Percentiles rank a stretch among this genome's conserved stretches.
Evolutionary conservation across 140 eudicot genomes (phyloP).

Genomic region (Erigeron philadelphicus): DNA sequence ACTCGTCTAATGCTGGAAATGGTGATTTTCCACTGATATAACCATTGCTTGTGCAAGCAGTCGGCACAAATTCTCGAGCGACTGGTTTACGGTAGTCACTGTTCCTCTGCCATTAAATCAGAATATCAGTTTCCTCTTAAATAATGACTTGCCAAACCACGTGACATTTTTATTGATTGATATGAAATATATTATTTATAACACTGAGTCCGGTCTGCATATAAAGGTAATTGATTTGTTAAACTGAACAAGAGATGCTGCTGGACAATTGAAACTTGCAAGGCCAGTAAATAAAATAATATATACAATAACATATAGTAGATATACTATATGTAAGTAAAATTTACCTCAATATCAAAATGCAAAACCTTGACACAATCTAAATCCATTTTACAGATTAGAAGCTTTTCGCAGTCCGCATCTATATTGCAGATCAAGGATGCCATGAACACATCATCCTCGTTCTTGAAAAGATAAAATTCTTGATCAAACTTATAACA

Average conservation of each 20-base stretch:
- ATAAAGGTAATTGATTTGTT: too few species aligned
- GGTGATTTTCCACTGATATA: slow-evolving; percentile 77
- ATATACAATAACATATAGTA: background rate
- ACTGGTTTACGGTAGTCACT: slow-evolving; percentile 29
- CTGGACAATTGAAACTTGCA: background rate
- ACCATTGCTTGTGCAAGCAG: slow-evolving; percentile 42
- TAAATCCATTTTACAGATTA: slow-evolving; percentile 84
- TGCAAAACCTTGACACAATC: slow-evolving; percentile 85
- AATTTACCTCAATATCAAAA: slow-evolving; percentile 79
- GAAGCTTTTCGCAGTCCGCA: slow-evolving; percentile 72
- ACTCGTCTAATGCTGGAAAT: slow-evolving; percentile 70
- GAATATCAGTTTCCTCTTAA: background rate
- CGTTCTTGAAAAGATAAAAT: slow-evolving; percentile 43
- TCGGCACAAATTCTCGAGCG: slow-evolving; percentile 37
- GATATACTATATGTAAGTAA: background rate
- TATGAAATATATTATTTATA: background rate
- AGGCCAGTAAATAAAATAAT: background rate
- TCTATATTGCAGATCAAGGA: slow-evolving; percentile 90
- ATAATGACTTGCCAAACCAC: background rate
- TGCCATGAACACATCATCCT: slow-evolving; percentile 79
- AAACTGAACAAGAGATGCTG: too few species aligned
- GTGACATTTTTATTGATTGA: background rate
- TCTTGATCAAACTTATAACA: slow-evolving; percentile 1
- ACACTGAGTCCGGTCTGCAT: too few species aligned
- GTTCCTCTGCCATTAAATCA: slow-evolving; percentile 43